phyloP scores from a whole-genome alignment of 2,329 filamentous ascomycete genomes.

The Pestalotiopsis fici region DNA sequence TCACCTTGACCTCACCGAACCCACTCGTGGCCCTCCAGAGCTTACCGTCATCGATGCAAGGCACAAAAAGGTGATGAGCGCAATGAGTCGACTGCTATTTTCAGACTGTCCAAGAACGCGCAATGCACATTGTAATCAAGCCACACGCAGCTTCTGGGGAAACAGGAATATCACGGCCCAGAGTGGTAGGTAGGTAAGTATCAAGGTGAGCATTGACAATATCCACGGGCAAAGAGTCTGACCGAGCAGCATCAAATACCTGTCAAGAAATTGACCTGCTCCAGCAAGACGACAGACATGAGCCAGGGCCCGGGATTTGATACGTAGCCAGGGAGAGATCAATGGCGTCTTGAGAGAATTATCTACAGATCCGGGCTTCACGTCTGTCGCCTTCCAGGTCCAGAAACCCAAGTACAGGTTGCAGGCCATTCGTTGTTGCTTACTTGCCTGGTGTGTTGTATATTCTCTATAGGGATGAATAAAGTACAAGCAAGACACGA shows the following conservation, averaged over 20 bases:
- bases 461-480: no score
- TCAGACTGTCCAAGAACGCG: background rate
- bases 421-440: background rate
- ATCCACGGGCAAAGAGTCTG: background rate
- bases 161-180: conserved; percentile 4
- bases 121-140: background rate
- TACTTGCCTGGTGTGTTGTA: background rate
- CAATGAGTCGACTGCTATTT: background rate
- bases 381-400: background rate
- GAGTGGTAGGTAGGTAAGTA: conserved; percentile 1
- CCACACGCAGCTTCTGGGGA: background rate
- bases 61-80: background rate
- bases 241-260: background rate
- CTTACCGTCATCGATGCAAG: background rate
- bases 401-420: background rate
- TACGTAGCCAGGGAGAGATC: background rate
- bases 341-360: background rate
- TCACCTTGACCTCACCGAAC: conserved; percentile 3
- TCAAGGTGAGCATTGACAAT: background rate
- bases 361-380: background rate
- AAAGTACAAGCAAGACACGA: background rate
- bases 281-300: background rate
- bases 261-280: background rate
- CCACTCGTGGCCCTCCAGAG: background rate
- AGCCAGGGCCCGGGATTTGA: background rate